Percentiles rank a stretch among this genome's conserved stretches.
Conservation (phyloP, 1,284 basidiomycete species). For the Schizophyllum amplum region DNA sequence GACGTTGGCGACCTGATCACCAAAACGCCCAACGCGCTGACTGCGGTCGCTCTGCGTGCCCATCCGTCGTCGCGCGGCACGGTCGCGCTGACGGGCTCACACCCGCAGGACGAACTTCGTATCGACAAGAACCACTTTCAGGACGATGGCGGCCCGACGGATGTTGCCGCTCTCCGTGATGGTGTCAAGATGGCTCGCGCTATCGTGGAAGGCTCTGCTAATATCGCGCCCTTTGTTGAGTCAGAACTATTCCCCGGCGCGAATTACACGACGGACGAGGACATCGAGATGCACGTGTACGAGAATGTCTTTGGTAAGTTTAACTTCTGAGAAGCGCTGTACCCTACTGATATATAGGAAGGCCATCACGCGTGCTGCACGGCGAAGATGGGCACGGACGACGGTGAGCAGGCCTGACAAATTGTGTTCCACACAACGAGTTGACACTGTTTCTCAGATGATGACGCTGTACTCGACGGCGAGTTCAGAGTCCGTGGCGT, state of each 20-base stretch:
- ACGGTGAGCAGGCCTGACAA: slow-evolving; percentile 12
- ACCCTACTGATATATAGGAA: slow-evolving; percentile 1
- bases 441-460: slow-evolving; percentile 12
- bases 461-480: slow-evolving; percentile 22
- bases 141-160: slow-evolving; percentile 14
- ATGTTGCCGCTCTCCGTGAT: slow-evolving; percentile 19
- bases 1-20: slow-evolving; percentile 16
- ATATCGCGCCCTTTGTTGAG: slow-evolving; percentile 17
- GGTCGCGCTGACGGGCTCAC: slow-evolving; percentile 2
- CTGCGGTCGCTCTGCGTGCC: slow-evolving; percentile 9
- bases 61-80: slow-evolving; percentile 12
- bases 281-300: slow-evolving; percentile 17
- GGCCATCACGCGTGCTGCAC: slow-evolving; percentile 27
- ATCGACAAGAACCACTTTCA: slow-evolving; percentile 25
- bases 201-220: slow-evolving; percentile 13
- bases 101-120: slow-evolving; percentile 21
- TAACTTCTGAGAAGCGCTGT: too few species aligned
- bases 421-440: background rate
- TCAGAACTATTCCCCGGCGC: slow-evolving; percentile 18
- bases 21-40: slow-evolving; percentile 8
- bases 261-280: slow-evolving; percentile 15
- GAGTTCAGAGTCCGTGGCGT: slow-evolving; percentile 22
- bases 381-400: slow-evolving; percentile 20
- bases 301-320: slow-evolving; percentile 17
- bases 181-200: slow-evolving; percentile 19